Base-by-base conservation (phyloP, 2,329 filamentous ascomycete genomes). In the Beauveria caledonica region DNA sequence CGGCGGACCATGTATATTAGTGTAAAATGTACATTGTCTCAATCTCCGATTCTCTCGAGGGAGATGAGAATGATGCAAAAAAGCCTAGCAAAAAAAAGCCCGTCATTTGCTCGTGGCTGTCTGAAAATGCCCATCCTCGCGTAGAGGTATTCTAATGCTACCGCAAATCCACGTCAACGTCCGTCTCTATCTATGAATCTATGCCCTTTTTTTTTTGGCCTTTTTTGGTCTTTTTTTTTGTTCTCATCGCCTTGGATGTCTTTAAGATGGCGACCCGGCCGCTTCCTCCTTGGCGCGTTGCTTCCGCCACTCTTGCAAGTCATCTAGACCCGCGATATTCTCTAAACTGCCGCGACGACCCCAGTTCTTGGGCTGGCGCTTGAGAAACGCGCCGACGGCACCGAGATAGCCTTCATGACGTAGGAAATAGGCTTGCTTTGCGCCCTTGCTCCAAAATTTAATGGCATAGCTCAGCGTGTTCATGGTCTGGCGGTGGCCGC, bases 391-490 rank as follows among this genome's bases (percentile, higher is more conserved):
- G 1, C 94, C 94, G 0, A 97, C 94, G 21, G 92, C 85, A 10
- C 94, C 94, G 1, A 99, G 82, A 71, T 97, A 99, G 27, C 94
- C 94, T 74, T 99, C 94, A 69, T 99, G 94, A 6, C 94, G 83
- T 62, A 99, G 73, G 73, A 99, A 99, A 72, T 96, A 97, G 0
- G 94, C 94, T 74, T 97, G 91, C 74, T 96, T 97, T 69, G 86
- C 81, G 46, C 92, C 93, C 70, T 94, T 91, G 66, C 89, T 92
- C 94, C 94, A 99, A 76, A 97, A 99, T 67, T 91, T 91, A 76
- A 99, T 97, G 70, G 93, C 94, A 70, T 96, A 99, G 60, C 89
- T 92, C 10, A 99, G 80, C 0, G 94, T 97, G 74, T 97, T 96
- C 85, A 99, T 99, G 13, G 94, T 99, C 76, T 97, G 94, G 17